Evolutionary conservation across 2,329 filamentous ascomycete genomes (phyloP), one percentile per base, ranked within the genome.

Genomic region (Cytospora chrysosperma): DNA sequence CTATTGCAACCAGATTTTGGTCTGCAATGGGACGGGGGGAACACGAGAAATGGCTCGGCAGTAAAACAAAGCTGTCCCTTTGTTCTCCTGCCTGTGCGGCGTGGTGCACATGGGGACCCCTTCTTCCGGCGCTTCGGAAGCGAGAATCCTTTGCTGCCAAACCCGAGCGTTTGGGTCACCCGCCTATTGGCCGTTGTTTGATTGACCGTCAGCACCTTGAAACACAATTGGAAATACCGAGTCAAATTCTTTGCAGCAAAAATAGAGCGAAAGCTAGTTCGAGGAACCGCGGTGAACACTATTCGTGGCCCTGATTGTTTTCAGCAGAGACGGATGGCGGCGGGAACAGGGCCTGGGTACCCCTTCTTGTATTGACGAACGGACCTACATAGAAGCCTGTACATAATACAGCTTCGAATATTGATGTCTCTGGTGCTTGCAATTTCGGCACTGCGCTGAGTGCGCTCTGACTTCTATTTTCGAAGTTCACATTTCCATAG

Each of bases 121-220:
- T 49, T 28, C 59, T 27, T 24, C 59, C 59, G 59, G 52, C 59
- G 37, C 26, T 43, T 32, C 59, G 59, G 59, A 61, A 55, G 51
- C 59, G 59, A 61, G 51, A 28, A 55, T 61, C 59, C 59, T 61
- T 61, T 52, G 51, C 51, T 61, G 51, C 28, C 51, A 55, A 43
- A 61, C 59, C 59, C 59, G 59, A 61, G 21, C 28, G 37, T 49
- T n/a, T 61, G 59, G 57, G 59, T 27, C 37, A 34, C 51, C 37
- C 51, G 27, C 51, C 34, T 24, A 61, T 61, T 61, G 59, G 51
- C 59, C 28, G 10, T 55, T 34, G 8, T 24, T 13, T n/a, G n/a
- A 28, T 13, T 32, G 27, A 40, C 21, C 27, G 59, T 61, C 59
- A 61, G 59, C 59, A 55, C 59, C 30, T 49, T 49, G 55, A 32